Base-by-base conservation (phyloP, 2,329 filamentous ascomycete genomes). In the Clarireedia paspali region DNA sequence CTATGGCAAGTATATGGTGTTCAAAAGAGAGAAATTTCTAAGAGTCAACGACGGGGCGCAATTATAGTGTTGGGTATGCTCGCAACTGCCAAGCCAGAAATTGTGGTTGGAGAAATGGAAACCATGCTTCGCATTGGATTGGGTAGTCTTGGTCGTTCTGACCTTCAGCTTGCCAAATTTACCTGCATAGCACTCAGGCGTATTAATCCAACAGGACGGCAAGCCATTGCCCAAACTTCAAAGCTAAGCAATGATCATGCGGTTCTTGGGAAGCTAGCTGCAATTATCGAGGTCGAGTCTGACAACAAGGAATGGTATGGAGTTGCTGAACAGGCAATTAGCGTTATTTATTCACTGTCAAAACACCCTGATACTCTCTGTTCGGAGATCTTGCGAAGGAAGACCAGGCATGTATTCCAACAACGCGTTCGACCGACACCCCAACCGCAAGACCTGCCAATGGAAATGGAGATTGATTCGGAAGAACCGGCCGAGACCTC, bases 31-130 rank as follows among this genome's bases (percentile, higher is more conserved):
- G 91, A 96, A 57, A 96, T 96, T 46, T 97, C 94, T 0, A 87
- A 85, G 65, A 92, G 85, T 2, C 94, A 97, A 71, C 82, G 94
- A 60, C 83, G 94, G 45, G 94, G 94, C 26, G 86, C 94, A 50
- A 97, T 99, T 68, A 97, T 99, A 61, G 89, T 97, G 6, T 78
- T 99, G 2, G 92, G 95, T 15, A 99, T 99, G 95, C 80, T 99
- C 53, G 91, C 92, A 4, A 85, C 94, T 2, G 94, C 95, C 2
- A 90, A 89, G 60, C 91, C 92, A 0, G 89, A 96, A 61, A 94
- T 99, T 58, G 89, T 95, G 2, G 87, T 96, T 14, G 89, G 88
- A 58, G 92, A 99, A 71, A 95, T 97, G 75, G 92, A 97, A 71
- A 87, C 88, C 0, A 96, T 96, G 82, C 77, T 99, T 17, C 83